phyloP scores from a whole-genome alignment of 345 rosid species.

The Capsella bursapastoris region DNA sequence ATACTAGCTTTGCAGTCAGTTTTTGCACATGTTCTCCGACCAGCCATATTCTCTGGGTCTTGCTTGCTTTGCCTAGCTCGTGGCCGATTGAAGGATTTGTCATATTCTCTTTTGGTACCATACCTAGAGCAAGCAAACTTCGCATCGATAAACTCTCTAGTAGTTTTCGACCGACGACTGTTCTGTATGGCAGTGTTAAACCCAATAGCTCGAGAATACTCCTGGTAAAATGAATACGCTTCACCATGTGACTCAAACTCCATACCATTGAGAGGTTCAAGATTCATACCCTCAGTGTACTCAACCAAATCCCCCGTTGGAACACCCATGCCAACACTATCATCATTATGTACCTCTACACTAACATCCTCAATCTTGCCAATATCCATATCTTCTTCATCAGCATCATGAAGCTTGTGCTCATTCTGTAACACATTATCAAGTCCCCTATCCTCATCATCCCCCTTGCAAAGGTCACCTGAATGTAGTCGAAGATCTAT shows the following conservation, averaged over 20 bases:
- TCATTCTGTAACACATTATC: conserved; percentile 52
- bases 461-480: conserved; percentile 64
- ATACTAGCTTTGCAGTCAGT: conserved; percentile 81
- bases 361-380: conserved; percentile 49
- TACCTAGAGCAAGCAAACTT: conserved; percentile 82
- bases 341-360: conserved; percentile 47
- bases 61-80: conserved; percentile 67
- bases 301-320: conserved; percentile 43
- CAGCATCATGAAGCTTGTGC: conserved; percentile 50
- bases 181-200: conserved; percentile 73
- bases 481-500: conserved; percentile 73
- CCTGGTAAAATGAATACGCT: conserved; percentile 74
- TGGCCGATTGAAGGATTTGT: conserved; percentile 60
- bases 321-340: conserved; percentile 44
- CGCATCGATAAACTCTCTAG: conserved; percentile 72
- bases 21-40: conserved; percentile 59
- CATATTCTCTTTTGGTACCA: conserved; percentile 67
- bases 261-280: conserved; percentile 69
- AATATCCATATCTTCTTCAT: conserved; percentile 48
- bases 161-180: conserved; percentile 71
- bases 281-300: conserved; percentile 52
- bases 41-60: conserved; percentile 61
- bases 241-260: conserved; percentile 74
- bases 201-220: conserved; percentile 69
- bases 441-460: conserved; percentile 53